Evolutionary conservation across 164 flowering plant species (phyloP).

Genomic region (Chimonanthus salicifolius): DNA sequence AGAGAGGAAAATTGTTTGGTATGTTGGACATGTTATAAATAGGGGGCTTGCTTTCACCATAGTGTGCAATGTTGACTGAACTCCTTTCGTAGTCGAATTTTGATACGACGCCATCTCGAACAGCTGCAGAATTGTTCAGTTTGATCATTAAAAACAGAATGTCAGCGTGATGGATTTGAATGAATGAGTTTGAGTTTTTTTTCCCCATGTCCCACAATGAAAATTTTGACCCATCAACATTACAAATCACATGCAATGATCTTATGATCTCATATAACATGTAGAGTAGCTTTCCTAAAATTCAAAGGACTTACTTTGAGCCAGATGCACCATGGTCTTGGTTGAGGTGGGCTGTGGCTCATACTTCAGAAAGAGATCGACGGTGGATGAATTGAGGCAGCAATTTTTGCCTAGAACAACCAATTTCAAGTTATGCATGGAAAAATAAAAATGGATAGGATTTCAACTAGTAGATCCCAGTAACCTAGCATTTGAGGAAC

Average conservation of each 20-base stretch:
- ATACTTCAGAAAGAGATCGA: conserved; percentile 44
- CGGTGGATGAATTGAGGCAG: conserved; percentile 59
- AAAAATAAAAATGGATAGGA: no score
- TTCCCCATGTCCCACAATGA: no score
- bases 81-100: conserved; percentile 46
- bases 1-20: conserved; percentile 51
- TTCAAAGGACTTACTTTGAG: conserved; percentile 53
- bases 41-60: conserved; percentile 48
- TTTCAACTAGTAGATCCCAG: background rate
- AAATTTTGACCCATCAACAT: no score
- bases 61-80: conserved; percentile 34
- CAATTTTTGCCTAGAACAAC: conserved; percentile 45
- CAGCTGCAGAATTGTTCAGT: conserved; percentile 30
- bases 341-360: conserved; percentile 70
- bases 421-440: no score
- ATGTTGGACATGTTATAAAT: conserved; percentile 56
- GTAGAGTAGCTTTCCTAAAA: no score
- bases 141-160: background rate
- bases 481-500: background rate
- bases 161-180: no score
- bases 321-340: conserved; percentile 69
- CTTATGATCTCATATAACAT: no score
- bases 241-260: no score
- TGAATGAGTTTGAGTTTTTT: no score
- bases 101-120: conserved; percentile 40